Evolutionary conservation across 2,329 filamentous ascomycete genomes (phyloP).

Genomic region (Aspergillus sp.): DNA sequence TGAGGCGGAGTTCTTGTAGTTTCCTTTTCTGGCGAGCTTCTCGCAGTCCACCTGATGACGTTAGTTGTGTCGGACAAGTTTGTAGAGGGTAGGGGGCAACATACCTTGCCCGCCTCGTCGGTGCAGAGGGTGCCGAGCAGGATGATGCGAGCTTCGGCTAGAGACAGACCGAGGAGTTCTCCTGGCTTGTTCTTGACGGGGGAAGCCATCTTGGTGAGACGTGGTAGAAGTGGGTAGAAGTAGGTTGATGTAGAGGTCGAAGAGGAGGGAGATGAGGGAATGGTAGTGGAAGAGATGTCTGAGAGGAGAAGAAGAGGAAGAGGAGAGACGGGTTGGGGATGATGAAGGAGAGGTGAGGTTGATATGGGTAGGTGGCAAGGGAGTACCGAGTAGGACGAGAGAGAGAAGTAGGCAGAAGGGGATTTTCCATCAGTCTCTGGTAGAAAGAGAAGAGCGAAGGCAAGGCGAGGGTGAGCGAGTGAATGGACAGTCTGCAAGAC

Average conservation of each 20-base stretch:
- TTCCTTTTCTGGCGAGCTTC: conserved; percentile 33
- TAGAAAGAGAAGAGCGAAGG: background rate
- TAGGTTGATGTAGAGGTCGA: background rate
- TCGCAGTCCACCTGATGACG: conserved; percentile 37
- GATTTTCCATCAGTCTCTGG: background rate
- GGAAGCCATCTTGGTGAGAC: conserved; percentile 11
- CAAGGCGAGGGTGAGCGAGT: background rate
- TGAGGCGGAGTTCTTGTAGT: conserved; percentile 36
- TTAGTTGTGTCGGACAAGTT: background rate
- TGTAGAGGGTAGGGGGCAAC: background rate
- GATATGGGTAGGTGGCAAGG: background rate
- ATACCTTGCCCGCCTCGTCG: conserved; percentile 16
- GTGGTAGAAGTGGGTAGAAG: background rate
- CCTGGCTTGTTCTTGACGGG: conserved; percentile 15
- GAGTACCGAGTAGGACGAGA: conserved; percentile 2
- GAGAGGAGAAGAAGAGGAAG: conserved; percentile 5
- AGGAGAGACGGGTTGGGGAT: background rate
- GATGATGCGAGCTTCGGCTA: conserved; percentile 18
- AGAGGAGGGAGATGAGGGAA: background rate
- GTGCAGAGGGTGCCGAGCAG: conserved; percentile 17
- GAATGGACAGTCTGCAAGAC: background rate
- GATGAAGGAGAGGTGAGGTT: background rate
- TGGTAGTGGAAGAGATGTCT: background rate
- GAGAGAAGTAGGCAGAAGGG: background rate
- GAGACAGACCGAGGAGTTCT: conserved; percentile 14